These are phyloP conservation scores for Termitomyces sp. DNA, from an alignment of 768 basidiomycete species.

Conservation along the genomic window DNA sequence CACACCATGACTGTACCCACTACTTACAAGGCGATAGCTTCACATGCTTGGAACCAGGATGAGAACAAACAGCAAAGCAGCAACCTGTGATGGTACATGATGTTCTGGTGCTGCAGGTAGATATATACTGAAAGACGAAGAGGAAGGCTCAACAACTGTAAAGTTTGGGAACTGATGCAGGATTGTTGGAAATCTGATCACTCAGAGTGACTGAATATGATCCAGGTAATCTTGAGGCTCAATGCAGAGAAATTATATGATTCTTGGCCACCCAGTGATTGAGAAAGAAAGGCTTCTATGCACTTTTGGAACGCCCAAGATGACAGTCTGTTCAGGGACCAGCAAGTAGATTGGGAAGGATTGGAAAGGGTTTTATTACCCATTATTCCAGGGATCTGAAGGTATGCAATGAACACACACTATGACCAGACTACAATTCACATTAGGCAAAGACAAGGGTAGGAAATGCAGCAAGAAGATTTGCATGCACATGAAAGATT, in stretches of 20 bases:
- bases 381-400: background rate
- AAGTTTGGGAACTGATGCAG: slow-evolving; percentile 4
- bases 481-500: no score
- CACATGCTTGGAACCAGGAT: no score
- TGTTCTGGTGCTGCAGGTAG: no score
- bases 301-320: background rate
- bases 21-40: no score
- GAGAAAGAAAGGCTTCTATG: background rate
- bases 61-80: no score
- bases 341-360: background rate
- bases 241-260: background rate
- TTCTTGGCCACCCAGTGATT: background rate
- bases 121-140: no score
- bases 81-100: no score
- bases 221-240: background rate
- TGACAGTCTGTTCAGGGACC: background rate
- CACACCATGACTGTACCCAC: no score
- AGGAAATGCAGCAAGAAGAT: no score
- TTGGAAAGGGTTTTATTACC: background rate
- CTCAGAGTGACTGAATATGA: background rate
- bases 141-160: background rate
- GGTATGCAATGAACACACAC: background rate
- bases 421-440: no score
- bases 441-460: no score
- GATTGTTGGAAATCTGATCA: no score